Evolutionary conservation across 2,329 filamentous ascomycete genomes (phyloP).

Genomic region (Epichloe amarillans): DNA sequence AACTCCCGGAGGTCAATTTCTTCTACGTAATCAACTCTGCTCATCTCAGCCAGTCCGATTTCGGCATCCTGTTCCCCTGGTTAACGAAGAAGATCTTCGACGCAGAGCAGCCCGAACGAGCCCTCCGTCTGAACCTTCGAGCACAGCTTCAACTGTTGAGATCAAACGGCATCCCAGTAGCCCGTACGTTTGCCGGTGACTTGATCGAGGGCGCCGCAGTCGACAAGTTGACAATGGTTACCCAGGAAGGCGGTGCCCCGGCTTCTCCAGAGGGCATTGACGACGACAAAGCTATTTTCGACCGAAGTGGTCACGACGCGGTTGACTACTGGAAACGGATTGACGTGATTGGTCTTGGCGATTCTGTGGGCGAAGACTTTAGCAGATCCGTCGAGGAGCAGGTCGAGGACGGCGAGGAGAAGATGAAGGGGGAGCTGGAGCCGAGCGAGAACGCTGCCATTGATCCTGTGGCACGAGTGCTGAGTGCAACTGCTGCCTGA

Average conservation of each 20-base stretch:
- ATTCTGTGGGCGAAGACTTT: conserved; percentile 14
- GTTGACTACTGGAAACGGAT: conserved; percentile 41
- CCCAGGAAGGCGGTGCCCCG: conserved; percentile 5
- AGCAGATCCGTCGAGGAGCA: conserved; percentile 19
- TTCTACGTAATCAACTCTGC: conserved; percentile 65
- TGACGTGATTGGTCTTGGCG: conserved; percentile 36
- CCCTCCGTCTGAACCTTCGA: conserved; percentile 44
- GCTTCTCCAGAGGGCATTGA: conserved; percentile 23
- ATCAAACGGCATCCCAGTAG: conserved; percentile 33
- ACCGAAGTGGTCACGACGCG: conserved; percentile 23
- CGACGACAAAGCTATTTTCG: conserved; percentile 39
- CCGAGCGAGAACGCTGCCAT: conserved; percentile 15
- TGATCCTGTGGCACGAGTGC: background rate
- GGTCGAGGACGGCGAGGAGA: conserved; percentile 22
- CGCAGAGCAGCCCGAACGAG: conserved; percentile 43
- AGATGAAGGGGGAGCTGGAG: conserved; percentile 23
- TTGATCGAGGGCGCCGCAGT: conserved; percentile 32
- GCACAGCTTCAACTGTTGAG: conserved; percentile 45
- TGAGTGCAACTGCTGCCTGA: conserved; percentile 5
- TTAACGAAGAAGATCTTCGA: conserved; percentile 44
- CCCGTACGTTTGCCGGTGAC: conserved; percentile 35
- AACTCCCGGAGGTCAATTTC: conserved; percentile 45
- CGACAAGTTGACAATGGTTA: conserved; percentile 20
- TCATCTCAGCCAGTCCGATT: conserved; percentile 73
- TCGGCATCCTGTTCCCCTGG: conserved; percentile 70